Conservation (phyloP, 2,329 filamentous ascomycete genomes). For the Venturia nashicola region DNA sequence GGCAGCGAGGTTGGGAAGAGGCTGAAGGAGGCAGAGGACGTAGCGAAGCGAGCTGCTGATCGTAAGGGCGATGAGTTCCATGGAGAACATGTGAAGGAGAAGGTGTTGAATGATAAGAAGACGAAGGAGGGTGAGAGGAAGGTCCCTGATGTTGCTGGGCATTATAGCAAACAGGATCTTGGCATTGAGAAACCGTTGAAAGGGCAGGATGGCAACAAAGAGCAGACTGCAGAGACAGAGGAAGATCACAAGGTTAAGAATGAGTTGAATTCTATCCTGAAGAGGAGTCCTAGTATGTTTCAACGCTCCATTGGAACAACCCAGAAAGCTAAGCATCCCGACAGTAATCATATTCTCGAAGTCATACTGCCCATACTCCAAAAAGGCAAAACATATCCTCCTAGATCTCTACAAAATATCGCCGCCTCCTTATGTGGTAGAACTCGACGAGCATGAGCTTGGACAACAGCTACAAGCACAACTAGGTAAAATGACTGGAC, state of each 20-base stretch:
- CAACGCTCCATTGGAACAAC: background rate
- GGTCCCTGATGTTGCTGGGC: constrained; percentile 14
- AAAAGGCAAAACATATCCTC: constrained; percentile 72
- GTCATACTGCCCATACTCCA: constrained; percentile 78
- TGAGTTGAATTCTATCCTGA: constrained; percentile 68
- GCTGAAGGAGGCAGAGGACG: constrained; percentile 55
- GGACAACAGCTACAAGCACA: constrained; percentile 61
- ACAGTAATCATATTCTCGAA: constrained; percentile 94
- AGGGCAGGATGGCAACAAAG: constrained; percentile 17
- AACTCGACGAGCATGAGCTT: constrained; percentile 72
- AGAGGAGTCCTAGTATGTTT: constrained; percentile 65
- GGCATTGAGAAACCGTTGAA: constrained; percentile 23
- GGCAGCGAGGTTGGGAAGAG: constrained; percentile 44
- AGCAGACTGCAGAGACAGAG: constrained; percentile 37
- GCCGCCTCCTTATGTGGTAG: constrained; percentile 75
- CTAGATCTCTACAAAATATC: constrained; percentile 74
- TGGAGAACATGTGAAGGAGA: constrained; percentile 20
- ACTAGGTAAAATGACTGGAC: constrained; percentile 61
- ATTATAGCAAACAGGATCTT: constrained; percentile 13
- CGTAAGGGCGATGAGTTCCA: constrained; percentile 45
- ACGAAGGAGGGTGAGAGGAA: constrained; percentile 11
- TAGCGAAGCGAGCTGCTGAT: constrained; percentile 56
- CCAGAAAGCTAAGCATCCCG: background rate
- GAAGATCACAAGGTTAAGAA: constrained; percentile 53
- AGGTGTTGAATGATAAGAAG: constrained; percentile 13